phyloP scores from a whole-genome alignment of 2,329 filamentous ascomycete species.

The Colletotrichum sp. region DNA sequence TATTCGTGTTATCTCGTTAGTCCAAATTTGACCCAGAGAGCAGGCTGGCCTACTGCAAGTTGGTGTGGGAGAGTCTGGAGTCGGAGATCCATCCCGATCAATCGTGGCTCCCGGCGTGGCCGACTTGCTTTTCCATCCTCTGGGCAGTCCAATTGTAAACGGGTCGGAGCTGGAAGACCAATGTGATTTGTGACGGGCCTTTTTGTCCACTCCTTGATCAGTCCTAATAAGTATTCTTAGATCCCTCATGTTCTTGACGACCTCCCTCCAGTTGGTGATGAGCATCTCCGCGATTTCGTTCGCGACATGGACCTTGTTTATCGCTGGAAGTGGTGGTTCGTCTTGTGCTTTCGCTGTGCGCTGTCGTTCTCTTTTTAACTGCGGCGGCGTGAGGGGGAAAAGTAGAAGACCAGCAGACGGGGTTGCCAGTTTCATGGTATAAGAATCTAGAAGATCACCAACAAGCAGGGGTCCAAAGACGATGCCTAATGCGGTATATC shows the following conservation, averaged over 20 bases:
- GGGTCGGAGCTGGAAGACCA: conserved; percentile 47
- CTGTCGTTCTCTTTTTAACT: conserved; percentile 42
- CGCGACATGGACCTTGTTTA: conserved; percentile 64
- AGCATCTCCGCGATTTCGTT: conserved; percentile 69
- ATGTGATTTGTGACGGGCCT: conserved; percentile 25
- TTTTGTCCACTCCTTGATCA: conserved; percentile 17
- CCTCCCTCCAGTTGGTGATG: conserved; percentile 68
- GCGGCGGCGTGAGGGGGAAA: conserved; percentile 48
- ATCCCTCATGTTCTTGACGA: conserved; percentile 63
- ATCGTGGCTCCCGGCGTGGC: conserved; percentile 17
- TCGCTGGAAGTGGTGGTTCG: conserved; percentile 32
- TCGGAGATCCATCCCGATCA: conserved; percentile 36
- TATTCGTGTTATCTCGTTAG: conserved; percentile 1
- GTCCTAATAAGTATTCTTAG: conserved; percentile 38
- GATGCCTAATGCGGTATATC: conserved; percentile 65
- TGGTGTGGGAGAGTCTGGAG: conserved; percentile 39
- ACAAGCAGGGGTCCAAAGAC: conserved; percentile 70
- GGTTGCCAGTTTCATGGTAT: conserved; percentile 50
- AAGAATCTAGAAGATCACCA: conserved; percentile 60
- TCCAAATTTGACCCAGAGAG: neutral
- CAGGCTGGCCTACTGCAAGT: conserved; percentile 26
- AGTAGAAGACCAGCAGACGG: conserved; percentile 45
- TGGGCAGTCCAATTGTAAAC: conserved; percentile 41
- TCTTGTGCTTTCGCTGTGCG: conserved; percentile 26
- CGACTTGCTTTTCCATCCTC: conserved; percentile 34